Base-by-base conservation (phyloP, 2,329 filamentous ascomycete genomes). In the Colletotrichum sp. region DNA sequence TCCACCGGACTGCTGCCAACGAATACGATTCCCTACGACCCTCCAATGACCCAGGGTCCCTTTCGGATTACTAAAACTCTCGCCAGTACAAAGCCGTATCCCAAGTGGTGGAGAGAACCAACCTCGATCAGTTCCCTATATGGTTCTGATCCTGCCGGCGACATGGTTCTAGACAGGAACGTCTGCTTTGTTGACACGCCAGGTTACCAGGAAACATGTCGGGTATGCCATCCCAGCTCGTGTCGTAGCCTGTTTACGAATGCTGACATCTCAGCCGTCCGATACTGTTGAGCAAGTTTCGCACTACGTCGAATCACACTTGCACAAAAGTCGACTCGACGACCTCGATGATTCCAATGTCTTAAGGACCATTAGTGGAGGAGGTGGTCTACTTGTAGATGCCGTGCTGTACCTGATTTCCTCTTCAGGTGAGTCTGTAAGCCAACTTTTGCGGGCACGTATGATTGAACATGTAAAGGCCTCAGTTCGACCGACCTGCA, bases 131-230 rank as follows among this genome's bases (percentile, higher is more conserved):
- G 66, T 85, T 91, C 77, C 90, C 63, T 90, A 92, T 81, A 90
- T 94, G 11, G 22, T 16, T 6, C 44, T 27, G 22, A 65, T 8
- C 55, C 63, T 81, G 87, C 92, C 68, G 92, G 93, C 9, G 96
- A 97, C 78, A 90, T 92, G 27, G 91, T 98, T 52, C 87, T 99
- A 62, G 96, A 99, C 82, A 92, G 96, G 34, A 99, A 99, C 82
- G 86, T 99, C 7, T 98, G 95, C 84, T 98, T 99, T 82, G 93
- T 98, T 74, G 96, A 99, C 85, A 96, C 95, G 3, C 92, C 94
- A 13, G 93, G 93, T 15, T 92, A 91, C 83, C 86, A 88, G 55
- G 86, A 83, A 78, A 89, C 88, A 62, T 88, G 86, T 62, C 90
- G 89, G 49, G 89, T 92, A 84, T 77, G 90, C 84, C 63, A 30